These are phyloP conservation scores for Nakaseomyces glabratus DNA, from an alignment of 1,139 yeast species.

Conservation along the genomic window DNA sequence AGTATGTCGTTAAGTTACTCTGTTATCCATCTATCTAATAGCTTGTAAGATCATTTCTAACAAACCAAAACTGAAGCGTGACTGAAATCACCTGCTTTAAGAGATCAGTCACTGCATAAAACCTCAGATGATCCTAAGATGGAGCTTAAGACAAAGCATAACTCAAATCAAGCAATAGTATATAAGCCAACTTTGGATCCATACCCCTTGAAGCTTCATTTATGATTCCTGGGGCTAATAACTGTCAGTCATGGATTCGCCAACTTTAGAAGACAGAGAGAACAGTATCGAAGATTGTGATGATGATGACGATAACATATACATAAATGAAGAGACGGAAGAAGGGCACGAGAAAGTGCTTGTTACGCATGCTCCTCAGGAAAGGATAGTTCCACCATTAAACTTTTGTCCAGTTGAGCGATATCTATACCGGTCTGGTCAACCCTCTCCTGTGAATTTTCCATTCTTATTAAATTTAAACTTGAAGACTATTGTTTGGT, in stretches of 20 bases:
- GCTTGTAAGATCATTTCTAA: too few relatives aligned
- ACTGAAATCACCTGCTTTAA: too few relatives aligned
- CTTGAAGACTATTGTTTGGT: constrained; percentile 78
- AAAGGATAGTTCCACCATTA: constrained; percentile 80
- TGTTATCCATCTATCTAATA: too few relatives aligned
- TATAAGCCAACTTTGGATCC: too few relatives aligned
- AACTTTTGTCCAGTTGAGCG: constrained; percentile 93
- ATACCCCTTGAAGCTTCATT: too few relatives aligned
- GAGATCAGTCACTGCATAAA: too few relatives aligned
- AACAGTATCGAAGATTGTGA: constrained; percentile 10
- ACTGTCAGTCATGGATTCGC: constrained; percentile 70
- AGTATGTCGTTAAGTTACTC: too few relatives aligned
- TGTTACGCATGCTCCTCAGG: constrained; percentile 39
- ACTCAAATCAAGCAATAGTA: too few relatives aligned
- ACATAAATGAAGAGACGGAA: constrained; percentile 29
- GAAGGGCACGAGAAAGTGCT: constrained; percentile 25
- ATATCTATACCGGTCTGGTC: constrained; percentile 80
- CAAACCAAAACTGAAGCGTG: too few relatives aligned
- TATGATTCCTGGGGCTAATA: too few relatives aligned
- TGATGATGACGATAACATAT: constrained; percentile 24
- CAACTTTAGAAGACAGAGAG: constrained; percentile 56
- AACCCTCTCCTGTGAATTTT: constrained; percentile 91
- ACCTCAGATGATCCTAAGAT: too few relatives aligned
- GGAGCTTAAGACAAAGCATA: too few relatives aligned
- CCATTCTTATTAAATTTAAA: constrained; percentile 69